Conservation (phyloP, 2,329 filamentous ascomycete genomes). For the Emmonsiellopsis sp. region DNA sequence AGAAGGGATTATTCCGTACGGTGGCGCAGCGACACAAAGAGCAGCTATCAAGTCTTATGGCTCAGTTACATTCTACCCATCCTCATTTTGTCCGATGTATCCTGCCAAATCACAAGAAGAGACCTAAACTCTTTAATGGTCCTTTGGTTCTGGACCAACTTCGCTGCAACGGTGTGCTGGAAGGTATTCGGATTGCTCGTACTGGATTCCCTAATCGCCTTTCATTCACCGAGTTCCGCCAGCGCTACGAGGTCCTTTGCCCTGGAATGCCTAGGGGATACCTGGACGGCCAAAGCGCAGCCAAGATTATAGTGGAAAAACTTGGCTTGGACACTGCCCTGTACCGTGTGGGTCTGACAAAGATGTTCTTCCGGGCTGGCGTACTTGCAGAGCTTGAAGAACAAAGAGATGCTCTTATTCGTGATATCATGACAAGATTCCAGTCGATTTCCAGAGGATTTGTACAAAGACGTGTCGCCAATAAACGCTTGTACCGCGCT, state of each 20-base stretch:
- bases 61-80: constrained; percentile 86
- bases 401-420: constrained; percentile 82
- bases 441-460: constrained; percentile 89
- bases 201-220: constrained; percentile 95
- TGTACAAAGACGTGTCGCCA: constrained; percentile 73
- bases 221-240: constrained; percentile 85
- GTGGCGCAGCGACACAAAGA: constrained; percentile 97
- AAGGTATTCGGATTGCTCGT: constrained; percentile 92
- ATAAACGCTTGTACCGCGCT: constrained; percentile 87
- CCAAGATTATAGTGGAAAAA: constrained; percentile 79
- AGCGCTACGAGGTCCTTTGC: constrained; percentile 92
- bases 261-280: constrained; percentile 80
- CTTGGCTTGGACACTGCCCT: constrained; percentile 74
- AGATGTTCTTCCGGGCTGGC: constrained; percentile 95
- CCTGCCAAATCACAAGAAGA: constrained; percentile 94
- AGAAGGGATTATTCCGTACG: constrained; percentile 93
- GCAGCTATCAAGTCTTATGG: constrained; percentile 93
- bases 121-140: constrained; percentile 83
- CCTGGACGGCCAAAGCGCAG: constrained; percentile 77
- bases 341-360: constrained; percentile 89
- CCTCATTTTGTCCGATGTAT: constrained; percentile 98
- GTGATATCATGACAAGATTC: constrained; percentile 86
- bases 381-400: constrained; percentile 96
- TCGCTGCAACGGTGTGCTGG: constrained; percentile 98
- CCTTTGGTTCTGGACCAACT: constrained; percentile 92